Conservation (phyloP, 2,329 filamentous ascomycete species). For the Sordariomycetes sp. region DNA sequence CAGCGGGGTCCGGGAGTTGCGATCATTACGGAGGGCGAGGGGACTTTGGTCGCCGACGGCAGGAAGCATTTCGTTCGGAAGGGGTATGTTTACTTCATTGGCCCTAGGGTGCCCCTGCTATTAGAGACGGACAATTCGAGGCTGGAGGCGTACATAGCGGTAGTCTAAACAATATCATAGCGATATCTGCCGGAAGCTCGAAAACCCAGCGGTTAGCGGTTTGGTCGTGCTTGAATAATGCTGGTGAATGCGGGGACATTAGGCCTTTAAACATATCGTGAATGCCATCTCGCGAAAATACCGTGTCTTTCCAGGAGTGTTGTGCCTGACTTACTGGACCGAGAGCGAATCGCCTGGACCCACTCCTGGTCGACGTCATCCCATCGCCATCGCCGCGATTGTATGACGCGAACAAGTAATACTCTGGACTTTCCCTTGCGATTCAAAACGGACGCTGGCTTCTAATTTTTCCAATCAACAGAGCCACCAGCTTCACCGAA, state of each 20-base stretch:
- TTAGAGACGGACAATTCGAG: slow-evolving; percentile 19
- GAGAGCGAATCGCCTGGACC: neutral
- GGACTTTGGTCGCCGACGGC: slow-evolving; percentile 42
- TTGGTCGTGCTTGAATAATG: no score
- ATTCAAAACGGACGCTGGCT: slow-evolving; percentile 7
- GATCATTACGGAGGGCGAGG: slow-evolving; percentile 49
- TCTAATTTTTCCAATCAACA: no score
- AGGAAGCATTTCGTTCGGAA: slow-evolving; percentile 42
- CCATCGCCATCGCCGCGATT: neutral
- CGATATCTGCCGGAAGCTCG: no score
- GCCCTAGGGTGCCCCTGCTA: slow-evolving; percentile 30
- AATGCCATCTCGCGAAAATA: no score
- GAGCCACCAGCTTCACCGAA: no score
- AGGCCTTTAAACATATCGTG: no score
- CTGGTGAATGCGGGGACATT: no score
- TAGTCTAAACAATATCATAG: neutral
- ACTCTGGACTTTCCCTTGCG: neutral
- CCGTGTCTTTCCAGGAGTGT: neutral
- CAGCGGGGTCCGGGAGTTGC: slow-evolving; percentile 53
- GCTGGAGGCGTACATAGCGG: slow-evolving; percentile 25
- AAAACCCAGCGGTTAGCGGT: no score
- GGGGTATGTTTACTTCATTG: slow-evolving; percentile 59
- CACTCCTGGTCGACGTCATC: neutral
- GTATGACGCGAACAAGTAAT: neutral
- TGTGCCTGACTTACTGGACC: neutral